Percentiles rank a stretch among this genome's conserved stretches.
These are phyloP conservation scores for Colletotrichum ledebouriae DNA, from an alignment of 2,329 filamentous ascomycete species.

Conservation along the genomic window DNA sequence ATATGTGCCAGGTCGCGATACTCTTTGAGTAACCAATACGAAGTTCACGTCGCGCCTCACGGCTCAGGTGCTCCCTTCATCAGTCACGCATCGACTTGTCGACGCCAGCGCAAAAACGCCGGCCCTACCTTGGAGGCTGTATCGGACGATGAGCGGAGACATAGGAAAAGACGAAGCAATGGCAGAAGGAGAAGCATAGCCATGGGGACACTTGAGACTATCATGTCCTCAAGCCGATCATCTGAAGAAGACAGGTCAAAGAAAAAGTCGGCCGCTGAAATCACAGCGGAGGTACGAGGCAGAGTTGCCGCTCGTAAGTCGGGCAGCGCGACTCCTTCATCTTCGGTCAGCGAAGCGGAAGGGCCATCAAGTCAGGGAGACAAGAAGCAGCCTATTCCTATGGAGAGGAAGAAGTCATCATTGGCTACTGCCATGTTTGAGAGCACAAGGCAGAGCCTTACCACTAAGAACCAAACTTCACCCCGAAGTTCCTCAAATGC, in stretches of 20 bases:
- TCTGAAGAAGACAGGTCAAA: conserved; percentile 73
- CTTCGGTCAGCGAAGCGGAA: conserved; percentile 49
- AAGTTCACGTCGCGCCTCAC: conserved; percentile 74
- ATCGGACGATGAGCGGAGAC: conserved; percentile 67
- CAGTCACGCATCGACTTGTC: conserved; percentile 48
- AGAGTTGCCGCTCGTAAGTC: conserved; percentile 57
- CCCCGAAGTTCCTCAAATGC: conserved; percentile 55
- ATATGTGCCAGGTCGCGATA: conserved; percentile 76
- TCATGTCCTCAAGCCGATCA: conserved; percentile 75
- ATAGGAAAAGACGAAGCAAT: conserved; percentile 57
- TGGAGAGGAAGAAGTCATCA: conserved; percentile 45
- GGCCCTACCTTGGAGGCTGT: conserved; percentile 71
- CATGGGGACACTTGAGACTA: conserved; percentile 74
- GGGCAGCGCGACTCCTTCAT: conserved; percentile 49
- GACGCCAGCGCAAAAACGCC: conserved; percentile 48
- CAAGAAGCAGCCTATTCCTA: conserved; percentile 22
- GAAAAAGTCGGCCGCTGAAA: conserved; percentile 69
- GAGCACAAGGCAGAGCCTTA: conserved; percentile 51
- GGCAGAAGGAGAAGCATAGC: conserved; percentile 65
- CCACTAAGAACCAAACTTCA: conserved; percentile 47
- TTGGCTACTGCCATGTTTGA: conserved; percentile 57
- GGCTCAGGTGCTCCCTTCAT: conserved; percentile 67
- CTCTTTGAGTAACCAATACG: conserved; percentile 76
- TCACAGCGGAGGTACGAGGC: conserved; percentile 68
- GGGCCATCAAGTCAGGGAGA: conserved; percentile 45